These are phyloP conservation scores for Coemansia asiatica DNA, from an alignment of 192 early-diverging fungal genomes.

Conservation along the genomic window DNA sequence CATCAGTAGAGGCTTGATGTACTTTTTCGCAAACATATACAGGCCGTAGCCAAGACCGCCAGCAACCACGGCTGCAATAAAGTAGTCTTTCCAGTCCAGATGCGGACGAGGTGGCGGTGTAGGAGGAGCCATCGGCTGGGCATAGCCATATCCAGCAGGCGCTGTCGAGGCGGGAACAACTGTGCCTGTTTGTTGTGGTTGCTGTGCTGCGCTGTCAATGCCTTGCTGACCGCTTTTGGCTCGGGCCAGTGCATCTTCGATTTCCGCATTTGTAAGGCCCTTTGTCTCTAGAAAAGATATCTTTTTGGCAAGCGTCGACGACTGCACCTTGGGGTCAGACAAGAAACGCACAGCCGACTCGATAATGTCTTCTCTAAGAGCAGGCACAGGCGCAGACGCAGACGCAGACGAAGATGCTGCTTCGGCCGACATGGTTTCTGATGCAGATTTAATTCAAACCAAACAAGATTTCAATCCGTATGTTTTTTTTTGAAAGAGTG, in stretches of 20 bases:
- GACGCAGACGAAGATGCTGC: too few relatives aligned
- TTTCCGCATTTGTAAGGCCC: constrained; percentile 88
- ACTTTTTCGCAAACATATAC: constrained; percentile 64
- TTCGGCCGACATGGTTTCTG: constrained; percentile 6
- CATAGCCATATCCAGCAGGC: constrained; percentile 35
- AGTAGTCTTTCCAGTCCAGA: constrained; percentile 93
- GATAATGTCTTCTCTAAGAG: constrained; percentile 70
- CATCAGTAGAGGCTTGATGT: constrained; percentile 34
- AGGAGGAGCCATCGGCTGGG: constrained; percentile 45
- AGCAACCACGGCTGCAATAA: constrained; percentile 82
- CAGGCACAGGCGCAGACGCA: constrained; percentile 14
- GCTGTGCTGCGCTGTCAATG: constrained; percentile 37
- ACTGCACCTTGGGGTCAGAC: constrained; percentile 86
- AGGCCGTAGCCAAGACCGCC: constrained; percentile 90
- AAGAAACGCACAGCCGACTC: constrained; percentile 90
- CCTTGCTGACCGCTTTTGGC: constrained; percentile 48
- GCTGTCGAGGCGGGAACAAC: constrained; percentile 4
- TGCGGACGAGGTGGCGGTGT: constrained; percentile 58
- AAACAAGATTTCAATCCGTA: neutral
- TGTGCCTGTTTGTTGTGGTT: constrained; percentile 7
- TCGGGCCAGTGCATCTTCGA: constrained; percentile 81
- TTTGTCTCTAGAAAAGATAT: constrained; percentile 96
- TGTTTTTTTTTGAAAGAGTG: constrained; percentile 2
- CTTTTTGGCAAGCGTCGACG: constrained; percentile 83
- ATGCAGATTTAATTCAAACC: neutral